phyloP scores from a whole-genome alignment of 148 eudicot genomes.

The Rheum nobile region DNA sequence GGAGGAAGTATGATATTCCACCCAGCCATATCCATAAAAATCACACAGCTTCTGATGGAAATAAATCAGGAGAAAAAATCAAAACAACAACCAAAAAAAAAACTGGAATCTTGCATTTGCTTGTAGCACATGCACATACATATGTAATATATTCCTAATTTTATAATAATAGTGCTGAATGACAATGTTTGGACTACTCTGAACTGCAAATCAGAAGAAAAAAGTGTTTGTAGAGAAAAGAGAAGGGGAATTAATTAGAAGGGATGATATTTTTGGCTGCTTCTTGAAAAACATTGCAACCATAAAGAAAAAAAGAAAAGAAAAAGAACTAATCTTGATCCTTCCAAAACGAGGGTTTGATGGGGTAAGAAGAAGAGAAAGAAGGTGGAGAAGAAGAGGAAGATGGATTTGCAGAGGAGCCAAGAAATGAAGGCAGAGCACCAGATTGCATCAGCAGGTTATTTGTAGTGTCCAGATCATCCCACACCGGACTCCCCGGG shows the following conservation, averaged over 20 bases:
- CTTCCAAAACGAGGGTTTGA: slow-evolving; percentile 39
- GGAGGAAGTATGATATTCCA: no score
- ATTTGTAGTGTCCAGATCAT: slow-evolving; percentile 48
- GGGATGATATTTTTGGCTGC: background rate
- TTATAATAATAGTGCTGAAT: background rate
- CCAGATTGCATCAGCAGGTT: background rate
- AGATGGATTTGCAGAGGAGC: background rate
- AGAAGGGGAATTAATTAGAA: background rate
- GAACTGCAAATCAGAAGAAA: no score
- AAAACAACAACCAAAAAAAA: background rate
- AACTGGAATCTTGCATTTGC: background rate
- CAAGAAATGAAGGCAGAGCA: slow-evolving; percentile 18
- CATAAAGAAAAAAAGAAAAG: background rate
- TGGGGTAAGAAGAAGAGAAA: slow-evolving; percentile 30
- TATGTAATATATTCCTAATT: background rate
- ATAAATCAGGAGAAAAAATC: background rate
- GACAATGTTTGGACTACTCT: no score
- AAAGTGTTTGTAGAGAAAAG: background rate
- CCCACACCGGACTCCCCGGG: slow-evolving; percentile 83
- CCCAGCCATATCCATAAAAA: background rate
- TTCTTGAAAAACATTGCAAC: background rate
- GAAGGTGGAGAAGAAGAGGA: slow-evolving; percentile 24
- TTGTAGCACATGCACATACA: background rate
- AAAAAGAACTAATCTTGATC: background rate
- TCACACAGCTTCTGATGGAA: slow-evolving; percentile 3